phyloP scores from a whole-genome alignment of 192 early-diverging fungal genomes.

The Entomortierella lignicola region DNA sequence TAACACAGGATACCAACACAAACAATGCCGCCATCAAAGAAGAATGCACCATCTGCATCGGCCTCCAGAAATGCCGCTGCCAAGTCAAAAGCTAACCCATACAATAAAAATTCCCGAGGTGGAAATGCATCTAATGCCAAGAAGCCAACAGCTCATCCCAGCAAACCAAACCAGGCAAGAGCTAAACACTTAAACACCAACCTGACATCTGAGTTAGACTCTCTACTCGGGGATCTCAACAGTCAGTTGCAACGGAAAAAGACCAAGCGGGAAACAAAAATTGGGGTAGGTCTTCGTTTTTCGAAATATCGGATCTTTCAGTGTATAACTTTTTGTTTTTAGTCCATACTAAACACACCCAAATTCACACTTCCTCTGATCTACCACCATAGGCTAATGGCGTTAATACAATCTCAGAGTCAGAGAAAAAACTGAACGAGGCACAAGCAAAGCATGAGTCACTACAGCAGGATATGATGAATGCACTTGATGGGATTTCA shows the following conservation, averaged over 20 bases:
- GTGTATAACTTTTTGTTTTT: no score
- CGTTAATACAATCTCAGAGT: constrained; percentile 1
- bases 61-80: constrained; percentile 20
- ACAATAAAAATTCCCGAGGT: constrained; percentile 13
- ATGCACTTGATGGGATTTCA: constrained; percentile 47
- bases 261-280: constrained; percentile 33
- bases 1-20: no score
- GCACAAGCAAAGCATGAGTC: constrained; percentile 44
- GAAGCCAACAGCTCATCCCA: neutral
- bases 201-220: constrained; percentile 44
- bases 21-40: constrained; percentile 42
- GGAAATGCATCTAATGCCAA: neutral
- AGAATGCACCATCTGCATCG: constrained; percentile 22
- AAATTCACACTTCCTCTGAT: neutral
- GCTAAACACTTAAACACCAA: constrained; percentile 39
- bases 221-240: constrained; percentile 48
- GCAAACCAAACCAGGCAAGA: constrained; percentile 29
- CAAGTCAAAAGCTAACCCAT: constrained; percentile 20
- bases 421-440: constrained; percentile 34
- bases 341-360: no score
- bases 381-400: constrained; percentile 2
- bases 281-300: neutral
- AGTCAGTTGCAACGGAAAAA: constrained; percentile 41
- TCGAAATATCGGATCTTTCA: neutral
- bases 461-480: constrained; percentile 47